A percentile compares a stretch with the other conserved stretches of the same genome.
These are phyloP conservation scores for Atkinsonella hypoxylon DNA, from an alignment of 2,329 filamentous ascomycete species.

Conservation along the genomic window DNA sequence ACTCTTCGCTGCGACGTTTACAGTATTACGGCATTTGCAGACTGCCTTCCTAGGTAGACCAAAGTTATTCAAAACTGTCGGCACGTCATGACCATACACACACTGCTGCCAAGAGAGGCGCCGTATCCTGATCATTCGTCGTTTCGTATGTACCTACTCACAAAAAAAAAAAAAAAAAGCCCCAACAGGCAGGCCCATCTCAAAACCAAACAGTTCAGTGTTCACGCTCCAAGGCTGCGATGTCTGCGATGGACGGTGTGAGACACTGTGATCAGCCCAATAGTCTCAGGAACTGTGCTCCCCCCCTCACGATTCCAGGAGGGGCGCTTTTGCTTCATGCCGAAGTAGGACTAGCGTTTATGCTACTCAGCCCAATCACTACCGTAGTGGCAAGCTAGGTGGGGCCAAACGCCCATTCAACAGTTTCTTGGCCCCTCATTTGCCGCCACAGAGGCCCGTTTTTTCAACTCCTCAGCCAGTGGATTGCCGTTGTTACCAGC, in stretches of 20 bases:
- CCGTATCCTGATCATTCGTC: too few species aligned
- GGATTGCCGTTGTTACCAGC: conserved; percentile 14
- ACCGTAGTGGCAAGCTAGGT: conserved; percentile 18
- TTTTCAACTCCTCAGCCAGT: conserved; percentile 18
- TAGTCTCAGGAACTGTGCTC: conserved; percentile 7
- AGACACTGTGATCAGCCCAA: conserved; percentile 2
- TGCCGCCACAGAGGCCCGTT: conserved; percentile 11
- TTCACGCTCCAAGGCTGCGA: neutral
- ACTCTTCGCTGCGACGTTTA: neutral
- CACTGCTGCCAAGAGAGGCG: too few species aligned
- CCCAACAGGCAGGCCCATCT: too few species aligned
- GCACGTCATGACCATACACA: too few species aligned
- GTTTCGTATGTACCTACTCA: too few species aligned
- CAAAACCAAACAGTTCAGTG: too few species aligned
- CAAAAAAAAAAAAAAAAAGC: too few species aligned
- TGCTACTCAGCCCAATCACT: conserved; percentile 19
- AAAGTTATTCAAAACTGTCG: too few species aligned
- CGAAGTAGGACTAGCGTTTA: conserved; percentile 8
- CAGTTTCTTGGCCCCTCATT: conserved; percentile 15
- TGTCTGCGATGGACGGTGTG: neutral
- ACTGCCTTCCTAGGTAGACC: too few species aligned
- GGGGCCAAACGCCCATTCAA: neutral
- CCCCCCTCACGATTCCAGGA: conserved; percentile 17
- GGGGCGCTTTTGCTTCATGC: conserved; percentile 7
- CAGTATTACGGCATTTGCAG: neutral